phyloP scores from a whole-genome alignment of 2,329 filamentous ascomycete species.

The Thielaviopsis populi region DNA sequence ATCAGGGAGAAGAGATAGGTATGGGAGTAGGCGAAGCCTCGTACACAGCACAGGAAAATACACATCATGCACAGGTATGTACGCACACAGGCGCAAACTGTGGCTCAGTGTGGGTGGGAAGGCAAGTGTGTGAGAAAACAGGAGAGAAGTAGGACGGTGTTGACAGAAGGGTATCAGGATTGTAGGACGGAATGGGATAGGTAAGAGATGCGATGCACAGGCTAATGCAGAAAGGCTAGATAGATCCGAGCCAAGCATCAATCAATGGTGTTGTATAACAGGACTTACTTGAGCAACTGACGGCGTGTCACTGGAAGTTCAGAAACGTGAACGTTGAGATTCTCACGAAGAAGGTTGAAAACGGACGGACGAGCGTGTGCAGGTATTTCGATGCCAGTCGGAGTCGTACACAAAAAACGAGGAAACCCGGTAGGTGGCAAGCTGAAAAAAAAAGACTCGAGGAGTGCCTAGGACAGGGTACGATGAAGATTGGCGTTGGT shows the following conservation, averaged over 20 bases:
- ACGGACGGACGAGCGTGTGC: background rate
- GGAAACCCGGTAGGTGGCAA: background rate
- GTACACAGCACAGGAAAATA: too few relatives aligned
- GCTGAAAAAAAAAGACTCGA: background rate
- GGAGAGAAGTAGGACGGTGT: background rate
- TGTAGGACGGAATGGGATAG: background rate
- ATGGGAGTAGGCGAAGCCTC: background rate
- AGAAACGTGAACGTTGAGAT: background rate
- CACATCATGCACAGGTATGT: background rate
- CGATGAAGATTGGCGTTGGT: background rate
- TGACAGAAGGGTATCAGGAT: background rate
- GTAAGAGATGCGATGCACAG: background rate
- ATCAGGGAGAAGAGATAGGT: background rate
- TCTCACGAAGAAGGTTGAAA: background rate
- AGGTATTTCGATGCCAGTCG: background rate
- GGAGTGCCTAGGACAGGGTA: background rate
- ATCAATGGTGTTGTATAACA: background rate
- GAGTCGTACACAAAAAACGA: background rate
- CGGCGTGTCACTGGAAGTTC: background rate
- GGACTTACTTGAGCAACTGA: conserved; percentile 1
- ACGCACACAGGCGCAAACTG: background rate
- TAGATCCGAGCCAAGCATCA: background rate
- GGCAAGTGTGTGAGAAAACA: background rate
- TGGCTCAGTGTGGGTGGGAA: background rate
- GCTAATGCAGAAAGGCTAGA: background rate